Conservation (phyloP, 1,139 yeast species). For the Entelexis paramagnoliae region DNA sequence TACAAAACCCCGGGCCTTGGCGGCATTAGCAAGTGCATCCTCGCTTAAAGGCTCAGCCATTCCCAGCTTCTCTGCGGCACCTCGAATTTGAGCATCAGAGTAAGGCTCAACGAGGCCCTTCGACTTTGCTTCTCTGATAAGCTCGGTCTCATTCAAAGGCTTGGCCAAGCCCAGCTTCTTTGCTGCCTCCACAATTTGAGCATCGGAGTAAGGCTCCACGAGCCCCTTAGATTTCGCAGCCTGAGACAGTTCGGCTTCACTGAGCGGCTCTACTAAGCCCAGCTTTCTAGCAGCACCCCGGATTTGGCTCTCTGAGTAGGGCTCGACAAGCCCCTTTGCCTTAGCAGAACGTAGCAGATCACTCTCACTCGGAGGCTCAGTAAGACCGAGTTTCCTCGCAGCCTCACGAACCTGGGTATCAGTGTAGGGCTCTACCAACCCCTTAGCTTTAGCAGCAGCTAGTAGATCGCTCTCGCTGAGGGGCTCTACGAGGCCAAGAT, state of each 20-base stretch:
- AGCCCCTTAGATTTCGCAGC: constrained; percentile 19
- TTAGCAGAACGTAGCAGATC: too few species aligned
- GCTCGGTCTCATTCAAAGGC: too few species aligned
- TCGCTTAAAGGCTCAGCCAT: too few species aligned
- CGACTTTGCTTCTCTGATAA: too few species aligned
- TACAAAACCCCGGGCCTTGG: background rate
- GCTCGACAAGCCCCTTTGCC: too few species aligned
- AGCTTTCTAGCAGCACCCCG: too few species aligned
- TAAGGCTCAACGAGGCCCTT: too few species aligned
- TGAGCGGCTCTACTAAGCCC: background rate
- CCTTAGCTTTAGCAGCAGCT: constrained; percentile 8
- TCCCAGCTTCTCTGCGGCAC: too few species aligned
- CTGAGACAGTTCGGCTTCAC: constrained; percentile 9
- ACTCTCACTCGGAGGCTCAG: too few species aligned
- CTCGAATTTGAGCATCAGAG: too few species aligned
- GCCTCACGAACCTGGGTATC: background rate
- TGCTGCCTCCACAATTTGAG: constrained; percentile 13
- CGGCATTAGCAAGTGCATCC: background rate
- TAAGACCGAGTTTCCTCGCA: too few species aligned
- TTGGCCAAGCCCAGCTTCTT: background rate
- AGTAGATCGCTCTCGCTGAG: constrained; percentile 11
- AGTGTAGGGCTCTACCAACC: constrained; percentile 4
- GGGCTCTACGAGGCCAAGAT: constrained; percentile 16
- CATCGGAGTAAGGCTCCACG: constrained; percentile 16
- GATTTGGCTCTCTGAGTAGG: too few species aligned